Percentiles rank a stretch among this genome's conserved stretches.
These are phyloP conservation scores for Zygosaccharomyces sapae DNA, from an alignment of 1,139 yeast species.

Conservation along the genomic window DNA sequence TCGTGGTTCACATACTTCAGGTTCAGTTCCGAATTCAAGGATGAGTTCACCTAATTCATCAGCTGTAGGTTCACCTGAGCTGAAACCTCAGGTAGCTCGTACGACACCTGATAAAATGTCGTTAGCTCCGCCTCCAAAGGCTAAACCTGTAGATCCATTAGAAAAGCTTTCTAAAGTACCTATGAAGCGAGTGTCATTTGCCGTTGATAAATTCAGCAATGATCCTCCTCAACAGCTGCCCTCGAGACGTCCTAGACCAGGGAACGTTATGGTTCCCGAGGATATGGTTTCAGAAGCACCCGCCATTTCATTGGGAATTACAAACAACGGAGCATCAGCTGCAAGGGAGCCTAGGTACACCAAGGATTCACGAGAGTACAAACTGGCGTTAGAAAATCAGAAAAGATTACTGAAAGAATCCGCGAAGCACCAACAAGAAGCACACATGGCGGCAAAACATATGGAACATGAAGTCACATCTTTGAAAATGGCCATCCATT, in stretches of 20 bases:
- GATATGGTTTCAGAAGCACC: slow-evolving; percentile 58
- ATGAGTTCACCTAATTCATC: slow-evolving; percentile 12
- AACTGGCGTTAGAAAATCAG: slow-evolving; percentile 55
- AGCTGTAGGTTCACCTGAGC: slow-evolving; percentile 24
- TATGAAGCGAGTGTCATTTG: slow-evolving; percentile 68
- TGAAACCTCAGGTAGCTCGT: slow-evolving; percentile 21
- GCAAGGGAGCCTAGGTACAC: slow-evolving; percentile 32
- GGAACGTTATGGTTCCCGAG: slow-evolving; percentile 74
- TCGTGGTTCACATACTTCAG: slow-evolving; percentile 5
- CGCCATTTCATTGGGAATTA: slow-evolving; percentile 62
- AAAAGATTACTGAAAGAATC: slow-evolving; percentile 54
- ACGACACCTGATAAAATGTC: slow-evolving; percentile 36
- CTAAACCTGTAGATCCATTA: slow-evolving; percentile 33
- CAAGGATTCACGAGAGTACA: slow-evolving; percentile 48
- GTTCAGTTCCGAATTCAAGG: slow-evolving; percentile 4
- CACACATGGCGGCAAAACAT: slow-evolving; percentile 64
- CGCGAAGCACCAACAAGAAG: slow-evolving; percentile 68
- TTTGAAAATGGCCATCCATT: slow-evolving; percentile 24
- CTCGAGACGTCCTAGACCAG: slow-evolving; percentile 73
- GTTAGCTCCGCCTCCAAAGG: slow-evolving; percentile 44
- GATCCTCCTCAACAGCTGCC: slow-evolving; percentile 98
- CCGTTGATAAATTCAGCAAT: slow-evolving; percentile 58
- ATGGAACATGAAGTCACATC: slow-evolving; percentile 60
- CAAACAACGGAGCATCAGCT: slow-evolving; percentile 32
- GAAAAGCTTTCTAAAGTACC: slow-evolving; percentile 39